Evolutionary conservation across 1,284 basidiomycete species (phyloP), one percentile per base, ranked within the genome.

Genomic region (Meira nashicola): DNA sequence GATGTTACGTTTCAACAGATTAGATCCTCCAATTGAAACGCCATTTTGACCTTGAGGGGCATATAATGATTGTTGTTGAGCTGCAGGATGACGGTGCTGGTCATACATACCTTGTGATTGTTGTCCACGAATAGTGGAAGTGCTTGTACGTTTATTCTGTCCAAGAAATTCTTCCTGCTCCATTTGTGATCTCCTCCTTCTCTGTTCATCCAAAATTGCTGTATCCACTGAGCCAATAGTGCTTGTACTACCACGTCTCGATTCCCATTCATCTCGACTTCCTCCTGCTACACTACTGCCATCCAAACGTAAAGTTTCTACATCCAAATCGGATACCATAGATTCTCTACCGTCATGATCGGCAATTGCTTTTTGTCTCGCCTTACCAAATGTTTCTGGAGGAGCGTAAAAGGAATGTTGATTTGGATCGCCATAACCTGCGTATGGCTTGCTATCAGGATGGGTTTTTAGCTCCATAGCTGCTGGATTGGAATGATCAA

Each of bases 291-390:
- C 21, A 37, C 40, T 50, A 61, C 69, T 68, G 8, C 60, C 70
- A 39, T 73, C 71, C 19, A 74, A 60, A 2, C 71, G 63, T 43
- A 74, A 55, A 39, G 71, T 74, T 58, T 74, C 73, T 43, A 74
- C 73, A 40, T 74, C 73, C 37, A 74, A 66, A 40, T 74, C 73
- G 6, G 73, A 74, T 3, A 73, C 65, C 59, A 74, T 63, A 48
- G 67, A 70, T 33, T 68, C 71, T 4, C 73, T 57, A 1, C 71
- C 71, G 40, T 73, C 63, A 9, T 65, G 64, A 5, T 63, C 58
- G 0, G 62, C 68, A 25, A 74, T 71, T 6, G 71, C 71, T 39
- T 67, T 59, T 15, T 63, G 57, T 28, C 71, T 64, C n/a, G 61
- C 65, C 14, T 59, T 60, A 12, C 71, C 71, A 15, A 65, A 54